phyloP scores from a whole-genome alignment of 371 early-diverging fungal species.

The Mucor saturninus region DNA sequence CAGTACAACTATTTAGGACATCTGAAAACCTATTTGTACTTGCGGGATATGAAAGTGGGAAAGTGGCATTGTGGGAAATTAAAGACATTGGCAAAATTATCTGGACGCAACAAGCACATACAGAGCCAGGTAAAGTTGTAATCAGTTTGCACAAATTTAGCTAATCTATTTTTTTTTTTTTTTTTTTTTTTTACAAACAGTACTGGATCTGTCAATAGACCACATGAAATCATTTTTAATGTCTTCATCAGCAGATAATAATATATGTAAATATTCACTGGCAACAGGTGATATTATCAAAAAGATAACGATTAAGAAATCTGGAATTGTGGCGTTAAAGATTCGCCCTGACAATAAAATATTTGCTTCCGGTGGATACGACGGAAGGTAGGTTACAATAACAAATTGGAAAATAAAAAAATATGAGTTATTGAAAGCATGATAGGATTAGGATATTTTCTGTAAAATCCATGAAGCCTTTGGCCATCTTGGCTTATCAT shows the following conservation, averaged over 20 bases:
- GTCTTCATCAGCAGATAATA: slow-evolving; percentile 51
- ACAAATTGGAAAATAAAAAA: neutral
- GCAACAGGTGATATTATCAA: slow-evolving; percentile 29
- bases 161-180: neutral
- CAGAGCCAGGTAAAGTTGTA: slow-evolving; percentile 42
- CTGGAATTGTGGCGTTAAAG: slow-evolving; percentile 42
- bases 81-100: slow-evolving; percentile 11
- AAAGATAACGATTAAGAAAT: slow-evolving; percentile 43
- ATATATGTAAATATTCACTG: slow-evolving; percentile 44
- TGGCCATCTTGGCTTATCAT: slow-evolving; percentile 56
- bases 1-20: slow-evolving; percentile 31
- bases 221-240: slow-evolving; percentile 24
- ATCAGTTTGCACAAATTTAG: neutral
- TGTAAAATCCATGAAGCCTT: slow-evolving; percentile 46
- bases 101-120: slow-evolving; percentile 44
- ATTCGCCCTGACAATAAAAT: slow-evolving; percentile 57
- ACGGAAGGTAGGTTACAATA: slow-evolving; percentile 42
- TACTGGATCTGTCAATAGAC: slow-evolving; percentile 38
- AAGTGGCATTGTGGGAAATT: slow-evolving; percentile 42
- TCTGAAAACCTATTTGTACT: slow-evolving; percentile 27
- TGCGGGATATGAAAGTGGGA: slow-evolving; percentile 55
- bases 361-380: slow-evolving; percentile 60
- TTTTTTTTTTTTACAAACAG: slow-evolving; percentile 9
- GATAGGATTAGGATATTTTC: slow-evolving; percentile 56
- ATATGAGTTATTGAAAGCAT: neutral